Conservation (phyloP, 352 stramenopile species). For the Aphanomyces cochlioides region DNA sequence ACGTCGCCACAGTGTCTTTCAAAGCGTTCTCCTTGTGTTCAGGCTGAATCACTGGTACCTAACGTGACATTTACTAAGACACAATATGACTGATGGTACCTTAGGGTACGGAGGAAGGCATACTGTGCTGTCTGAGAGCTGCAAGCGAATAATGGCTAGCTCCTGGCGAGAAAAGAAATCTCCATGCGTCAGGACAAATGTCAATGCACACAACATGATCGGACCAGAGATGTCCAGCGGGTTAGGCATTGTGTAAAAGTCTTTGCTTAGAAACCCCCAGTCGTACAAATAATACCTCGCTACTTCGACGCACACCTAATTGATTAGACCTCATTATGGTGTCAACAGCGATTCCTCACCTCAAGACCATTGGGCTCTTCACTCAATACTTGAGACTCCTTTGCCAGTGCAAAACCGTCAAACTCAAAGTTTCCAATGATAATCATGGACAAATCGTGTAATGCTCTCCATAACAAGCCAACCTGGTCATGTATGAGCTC, state of each 20-base stretch:
- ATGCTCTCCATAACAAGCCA: slow-evolving; percentile 33
- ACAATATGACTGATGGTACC: neutral
- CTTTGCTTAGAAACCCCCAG: slow-evolving; percentile 54
- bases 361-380: slow-evolving; percentile 11
- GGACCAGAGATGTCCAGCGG: neutral
- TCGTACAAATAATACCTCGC: slow-evolving; percentile 59
- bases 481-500: neutral
- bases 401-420: slow-evolving; percentile 40
- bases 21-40: neutral
- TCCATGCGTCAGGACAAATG: slow-evolving; percentile 6
- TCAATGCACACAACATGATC: slow-evolving; percentile 3
- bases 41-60: slow-evolving; percentile 1
- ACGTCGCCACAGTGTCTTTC: neutral
- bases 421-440: slow-evolving; percentile 58
- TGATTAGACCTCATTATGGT: slow-evolving; percentile 27
- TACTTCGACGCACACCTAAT: slow-evolving; percentile 42
- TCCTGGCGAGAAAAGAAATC: slow-evolving; percentile 19
- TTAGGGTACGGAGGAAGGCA: slow-evolving; percentile 1
- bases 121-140: neutral
- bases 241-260: slow-evolving; percentile 38
- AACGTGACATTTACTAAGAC: neutral
- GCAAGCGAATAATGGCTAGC: slow-evolving; percentile 9
- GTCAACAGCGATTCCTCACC: neutral
- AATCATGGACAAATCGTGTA: slow-evolving; percentile 65
- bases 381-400: slow-evolving; percentile 9